Conservation (phyloP, 1,284 basidiomycete genomes). For the Ustilago shanxiensis region DNA sequence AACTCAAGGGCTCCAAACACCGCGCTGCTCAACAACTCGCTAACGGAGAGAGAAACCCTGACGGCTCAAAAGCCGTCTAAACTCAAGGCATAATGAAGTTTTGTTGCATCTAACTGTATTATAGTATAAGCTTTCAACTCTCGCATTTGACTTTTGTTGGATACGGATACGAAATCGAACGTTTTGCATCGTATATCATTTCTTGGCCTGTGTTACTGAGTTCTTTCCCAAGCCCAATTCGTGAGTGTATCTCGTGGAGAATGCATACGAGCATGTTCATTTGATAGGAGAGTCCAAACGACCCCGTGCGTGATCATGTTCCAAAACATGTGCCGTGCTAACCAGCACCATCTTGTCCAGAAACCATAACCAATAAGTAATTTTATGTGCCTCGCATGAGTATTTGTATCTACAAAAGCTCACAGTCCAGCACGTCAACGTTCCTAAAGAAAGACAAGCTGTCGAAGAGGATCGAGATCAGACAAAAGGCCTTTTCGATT, state of each 20-base stretch:
- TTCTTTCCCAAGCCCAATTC: too few relatives aligned
- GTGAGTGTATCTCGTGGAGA: too few relatives aligned
- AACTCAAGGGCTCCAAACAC: slow-evolving; percentile 48
- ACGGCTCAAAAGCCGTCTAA: slow-evolving; percentile 25
- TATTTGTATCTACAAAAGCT: neutral
- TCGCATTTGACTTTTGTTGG: neutral
- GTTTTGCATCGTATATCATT: neutral
- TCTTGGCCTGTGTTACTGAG: too few relatives aligned
- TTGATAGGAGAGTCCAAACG: too few relatives aligned
- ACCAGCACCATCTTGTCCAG: too few relatives aligned
- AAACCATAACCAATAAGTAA: neutral
- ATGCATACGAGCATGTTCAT: too few relatives aligned
- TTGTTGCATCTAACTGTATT: slow-evolving; percentile 7
- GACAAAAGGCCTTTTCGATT: slow-evolving; percentile 30
- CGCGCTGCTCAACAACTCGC: slow-evolving; percentile 43
- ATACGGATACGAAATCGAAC: too few relatives aligned
- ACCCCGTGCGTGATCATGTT: too few relatives aligned
- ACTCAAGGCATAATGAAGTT: neutral
- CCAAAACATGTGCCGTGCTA: too few relatives aligned
- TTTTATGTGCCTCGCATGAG: neutral
- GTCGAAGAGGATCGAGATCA: too few relatives aligned
- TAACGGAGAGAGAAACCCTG: slow-evolving; percentile 27
- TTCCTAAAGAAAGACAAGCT: neutral
- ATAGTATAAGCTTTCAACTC: slow-evolving; percentile 3
- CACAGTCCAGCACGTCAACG: neutral